Evolutionary conservation across 495 filamentous ascomycete species (phyloP).

Genomic region (Talaromyces proteolyticus): DNA sequence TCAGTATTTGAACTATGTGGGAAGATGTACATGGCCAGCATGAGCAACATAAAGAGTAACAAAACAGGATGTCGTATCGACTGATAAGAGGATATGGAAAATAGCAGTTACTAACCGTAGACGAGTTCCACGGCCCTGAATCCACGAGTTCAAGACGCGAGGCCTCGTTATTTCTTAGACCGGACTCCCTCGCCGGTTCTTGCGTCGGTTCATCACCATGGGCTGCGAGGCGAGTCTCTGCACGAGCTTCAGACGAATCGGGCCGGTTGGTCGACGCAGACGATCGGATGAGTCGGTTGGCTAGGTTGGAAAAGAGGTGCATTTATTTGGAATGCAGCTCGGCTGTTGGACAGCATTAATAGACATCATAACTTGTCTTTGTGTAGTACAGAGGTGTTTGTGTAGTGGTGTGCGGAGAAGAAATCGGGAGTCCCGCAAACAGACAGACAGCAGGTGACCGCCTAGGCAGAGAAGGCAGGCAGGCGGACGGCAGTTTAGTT

Average conservation of each 20-base stretch:
- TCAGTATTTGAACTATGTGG: neutral
- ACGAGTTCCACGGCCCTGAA: neutral
- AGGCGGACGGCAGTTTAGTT: too few relatives aligned
- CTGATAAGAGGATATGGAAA: neutral
- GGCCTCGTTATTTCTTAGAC: neutral
- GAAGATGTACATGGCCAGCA: too few relatives aligned
- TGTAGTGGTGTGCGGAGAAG: neutral
- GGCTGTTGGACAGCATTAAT: neutral
- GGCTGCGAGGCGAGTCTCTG: neutral
- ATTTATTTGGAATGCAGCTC: constrained; percentile 6
- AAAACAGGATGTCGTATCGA: neutral
- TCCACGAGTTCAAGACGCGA: too few relatives aligned
- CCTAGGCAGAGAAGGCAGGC: too few relatives aligned
- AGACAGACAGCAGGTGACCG: too few relatives aligned
- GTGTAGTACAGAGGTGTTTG: neutral
- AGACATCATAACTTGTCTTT: neutral
- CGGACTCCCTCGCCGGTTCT: neutral
- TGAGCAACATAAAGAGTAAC: neutral
- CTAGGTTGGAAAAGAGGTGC: neutral
- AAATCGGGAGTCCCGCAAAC: too few relatives aligned
- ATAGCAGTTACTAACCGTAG: neutral
- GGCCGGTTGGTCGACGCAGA: neutral
- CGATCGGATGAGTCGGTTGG: neutral
- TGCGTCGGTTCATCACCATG: constrained; percentile 2
- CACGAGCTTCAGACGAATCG: neutral